These are phyloP conservation scores for Coniochaeta pulveracea DNA, from an alignment of 2,329 filamentous ascomycete genomes.

Conservation along the genomic window DNA sequence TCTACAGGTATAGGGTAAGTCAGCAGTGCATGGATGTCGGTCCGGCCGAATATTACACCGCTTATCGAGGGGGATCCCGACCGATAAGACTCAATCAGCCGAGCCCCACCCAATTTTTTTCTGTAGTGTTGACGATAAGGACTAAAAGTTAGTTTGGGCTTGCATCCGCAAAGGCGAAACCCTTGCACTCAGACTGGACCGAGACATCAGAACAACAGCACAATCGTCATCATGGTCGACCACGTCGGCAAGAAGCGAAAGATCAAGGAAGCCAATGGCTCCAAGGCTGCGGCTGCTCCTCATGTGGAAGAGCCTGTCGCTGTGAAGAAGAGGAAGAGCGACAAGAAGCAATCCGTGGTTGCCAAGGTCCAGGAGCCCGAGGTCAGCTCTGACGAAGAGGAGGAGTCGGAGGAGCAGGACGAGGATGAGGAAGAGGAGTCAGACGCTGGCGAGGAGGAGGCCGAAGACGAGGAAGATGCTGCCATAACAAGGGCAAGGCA, in stretches of 20 bases:
- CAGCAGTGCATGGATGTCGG: neutral
- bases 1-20: no score
- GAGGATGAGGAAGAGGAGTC: slow-evolving; percentile 6
- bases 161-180: no score
- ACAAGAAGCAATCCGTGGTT: neutral
- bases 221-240: slow-evolving; percentile 13
- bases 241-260: slow-evolving; percentile 24
- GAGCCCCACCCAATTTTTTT: slow-evolving; percentile 7
- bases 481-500: slow-evolving; percentile 8
- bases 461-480: neutral
- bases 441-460: neutral
- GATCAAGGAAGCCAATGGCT: slow-evolving; percentile 17
- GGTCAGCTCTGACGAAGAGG: slow-evolving; percentile 5
- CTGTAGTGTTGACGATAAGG: slow-evolving; percentile 3
- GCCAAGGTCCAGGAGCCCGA: slow-evolving; percentile 6
- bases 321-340: slow-evolving; percentile 9
- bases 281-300: slow-evolving; percentile 9
- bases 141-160: no score
- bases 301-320: slow-evolving; percentile 4
- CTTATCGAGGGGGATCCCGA: slow-evolving; percentile 1
- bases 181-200: no score
- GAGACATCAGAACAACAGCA: neutral
- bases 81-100: neutral
- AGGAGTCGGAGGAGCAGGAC: slow-evolving; percentile 10
- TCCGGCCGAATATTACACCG: neutral